Conservation (phyloP, 495 filamentous ascomycete genomes). For the Penicillium atrosanguineum region DNA sequence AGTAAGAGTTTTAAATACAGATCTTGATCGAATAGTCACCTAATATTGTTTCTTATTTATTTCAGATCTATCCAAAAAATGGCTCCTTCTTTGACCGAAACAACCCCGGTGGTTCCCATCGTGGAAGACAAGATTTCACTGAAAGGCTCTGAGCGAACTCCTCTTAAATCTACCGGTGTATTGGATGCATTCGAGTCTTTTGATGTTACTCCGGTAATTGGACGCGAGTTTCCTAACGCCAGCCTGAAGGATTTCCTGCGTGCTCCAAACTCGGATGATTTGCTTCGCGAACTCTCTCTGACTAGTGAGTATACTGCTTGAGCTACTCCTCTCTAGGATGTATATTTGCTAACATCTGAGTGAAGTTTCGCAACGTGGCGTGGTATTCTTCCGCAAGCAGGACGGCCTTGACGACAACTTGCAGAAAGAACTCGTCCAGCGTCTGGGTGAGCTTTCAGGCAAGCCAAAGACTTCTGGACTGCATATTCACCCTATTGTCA, state of each 20-base stretch:
- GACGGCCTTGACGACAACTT: slow-evolving; percentile 61
- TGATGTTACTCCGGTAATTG: slow-evolving; percentile 67
- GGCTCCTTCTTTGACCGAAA: slow-evolving; percentile 25
- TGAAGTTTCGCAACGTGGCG: slow-evolving; percentile 69
- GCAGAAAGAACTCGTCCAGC: slow-evolving; percentile 66
- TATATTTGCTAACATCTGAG: slow-evolving; percentile 21
- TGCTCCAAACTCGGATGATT: slow-evolving; percentile 62
- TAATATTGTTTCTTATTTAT: no score
- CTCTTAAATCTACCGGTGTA: slow-evolving; percentile 50
- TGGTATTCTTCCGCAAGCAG: slow-evolving; percentile 80
- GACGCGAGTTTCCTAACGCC: slow-evolving; percentile 59
- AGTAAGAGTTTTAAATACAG: neutral
- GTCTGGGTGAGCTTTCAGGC: slow-evolving; percentile 61
- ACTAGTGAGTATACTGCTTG: slow-evolving; percentile 44
- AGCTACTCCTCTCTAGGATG: neutral
- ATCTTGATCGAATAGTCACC: no score
- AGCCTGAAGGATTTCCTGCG: slow-evolving; percentile 59
- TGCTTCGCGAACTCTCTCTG: slow-evolving; percentile 64
- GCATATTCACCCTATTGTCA: slow-evolving; percentile 72
- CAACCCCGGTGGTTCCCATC: slow-evolving; percentile 12
- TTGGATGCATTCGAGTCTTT: slow-evolving; percentile 58
- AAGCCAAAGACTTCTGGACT: slow-evolving; percentile 64
- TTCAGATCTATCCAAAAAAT: slow-evolving; percentile 2
- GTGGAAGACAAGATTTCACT: slow-evolving; percentile 17
- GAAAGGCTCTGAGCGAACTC: slow-evolving; percentile 24